Conservation (phyloP, 2,329 filamentous ascomycete species). For the Didymella sp. region DNA sequence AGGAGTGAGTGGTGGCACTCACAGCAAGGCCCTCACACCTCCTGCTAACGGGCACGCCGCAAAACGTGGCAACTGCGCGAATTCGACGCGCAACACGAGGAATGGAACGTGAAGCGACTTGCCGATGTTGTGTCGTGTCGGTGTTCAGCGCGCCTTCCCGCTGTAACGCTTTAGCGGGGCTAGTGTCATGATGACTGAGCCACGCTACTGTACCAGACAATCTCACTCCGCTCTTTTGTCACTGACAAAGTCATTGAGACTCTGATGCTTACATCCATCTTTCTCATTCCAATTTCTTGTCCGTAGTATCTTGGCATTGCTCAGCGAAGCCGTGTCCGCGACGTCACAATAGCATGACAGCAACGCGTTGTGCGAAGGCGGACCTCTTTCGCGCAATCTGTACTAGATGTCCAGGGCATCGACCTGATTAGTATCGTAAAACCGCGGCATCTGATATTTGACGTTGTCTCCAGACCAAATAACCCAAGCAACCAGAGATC, state of each 20-base stretch:
- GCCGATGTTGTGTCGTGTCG: conserved; percentile 3
- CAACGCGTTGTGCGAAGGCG: not conserved
- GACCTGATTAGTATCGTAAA: not conserved
- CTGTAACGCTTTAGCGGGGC: conserved; percentile 1
- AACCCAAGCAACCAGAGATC: not conserved
- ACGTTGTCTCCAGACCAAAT: not conserved
- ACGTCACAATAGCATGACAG: not conserved
- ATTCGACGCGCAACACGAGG: not conserved
- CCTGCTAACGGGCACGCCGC: conserved; percentile 4
- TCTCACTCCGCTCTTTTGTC: conserved; percentile 22
- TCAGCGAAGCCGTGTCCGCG: not conserved
- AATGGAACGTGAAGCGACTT: not conserved
- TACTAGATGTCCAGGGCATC: not conserved
- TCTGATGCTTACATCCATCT: conserved; percentile 3
- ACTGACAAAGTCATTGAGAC: not conserved
- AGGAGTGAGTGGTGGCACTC: conserved; percentile 2
- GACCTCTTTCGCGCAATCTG: not conserved
- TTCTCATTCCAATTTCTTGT: not conserved
- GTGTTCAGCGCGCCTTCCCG: not conserved
- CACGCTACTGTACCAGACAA: not conserved
- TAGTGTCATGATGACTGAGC: conserved; percentile 19
- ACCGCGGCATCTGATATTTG: not conserved
- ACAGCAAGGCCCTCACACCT: conserved; percentile 2
- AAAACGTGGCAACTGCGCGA: conserved; percentile 2
- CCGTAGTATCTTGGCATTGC: not conserved